phyloP scores from a whole-genome alignment of 208 protist genomes.

The Phytomonas francai region DNA sequence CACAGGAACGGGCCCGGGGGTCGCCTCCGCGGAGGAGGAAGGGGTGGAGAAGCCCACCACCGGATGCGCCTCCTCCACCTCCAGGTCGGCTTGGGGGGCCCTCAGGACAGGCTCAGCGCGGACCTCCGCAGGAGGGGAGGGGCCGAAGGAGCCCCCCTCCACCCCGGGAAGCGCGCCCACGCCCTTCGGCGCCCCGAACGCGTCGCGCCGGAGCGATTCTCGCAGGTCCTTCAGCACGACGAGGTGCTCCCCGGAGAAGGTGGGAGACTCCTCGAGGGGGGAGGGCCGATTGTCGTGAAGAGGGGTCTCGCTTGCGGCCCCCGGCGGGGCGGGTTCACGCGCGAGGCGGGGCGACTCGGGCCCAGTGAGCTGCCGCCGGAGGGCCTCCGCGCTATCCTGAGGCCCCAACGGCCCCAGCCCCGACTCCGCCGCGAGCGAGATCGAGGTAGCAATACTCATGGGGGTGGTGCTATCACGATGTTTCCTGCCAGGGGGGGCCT shows the following conservation, averaged over 20 bases:
- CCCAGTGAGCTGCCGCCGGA: not conserved
- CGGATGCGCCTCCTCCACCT: too few relatives aligned
- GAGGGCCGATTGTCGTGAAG: not conserved
- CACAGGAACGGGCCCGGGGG: not conserved
- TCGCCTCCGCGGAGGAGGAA: not conserved
- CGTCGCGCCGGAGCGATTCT: not conserved
- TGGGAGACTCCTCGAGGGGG: not conserved
- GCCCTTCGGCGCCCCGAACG: not conserved
- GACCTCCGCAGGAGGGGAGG: not conserved
- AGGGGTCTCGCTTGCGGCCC: not conserved
- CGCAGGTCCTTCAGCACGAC: not conserved
- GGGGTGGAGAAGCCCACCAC: too few relatives aligned
- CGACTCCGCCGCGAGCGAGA: not conserved
- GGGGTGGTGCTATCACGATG: not conserved
- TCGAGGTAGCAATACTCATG: not conserved
- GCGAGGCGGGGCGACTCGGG: not conserved
- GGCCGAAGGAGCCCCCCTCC: too few relatives aligned
- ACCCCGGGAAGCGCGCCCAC: not conserved
- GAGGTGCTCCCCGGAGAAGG: not conserved
- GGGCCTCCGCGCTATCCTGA: not conserved
- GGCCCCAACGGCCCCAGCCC: not conserved
- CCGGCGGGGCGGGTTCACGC: not conserved
- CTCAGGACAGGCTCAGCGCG: not conserved
- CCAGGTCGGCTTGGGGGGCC: not conserved
- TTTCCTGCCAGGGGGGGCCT: conserved; percentile 1